A percentile compares a stretch with the other conserved stretches of the same genome.
Conservation (phyloP, 495 filamentous ascomycete species). For the Oleoguttula mirabilis region DNA sequence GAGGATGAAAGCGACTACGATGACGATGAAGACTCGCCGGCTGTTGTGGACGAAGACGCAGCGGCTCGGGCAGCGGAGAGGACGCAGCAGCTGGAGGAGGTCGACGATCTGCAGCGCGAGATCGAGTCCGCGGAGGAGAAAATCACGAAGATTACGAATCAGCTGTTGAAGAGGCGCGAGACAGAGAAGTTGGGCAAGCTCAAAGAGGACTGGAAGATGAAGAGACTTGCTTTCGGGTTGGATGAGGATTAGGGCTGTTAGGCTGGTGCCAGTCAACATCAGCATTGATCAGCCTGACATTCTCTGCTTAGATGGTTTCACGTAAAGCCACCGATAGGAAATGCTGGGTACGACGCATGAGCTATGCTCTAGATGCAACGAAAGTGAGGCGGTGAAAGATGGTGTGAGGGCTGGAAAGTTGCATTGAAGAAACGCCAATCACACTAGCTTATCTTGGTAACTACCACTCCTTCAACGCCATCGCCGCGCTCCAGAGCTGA, state of each 20-base stretch:
- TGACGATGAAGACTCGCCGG: slow-evolving; percentile 28
- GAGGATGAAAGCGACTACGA: slow-evolving; percentile 38
- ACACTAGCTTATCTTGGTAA: too few relatives aligned
- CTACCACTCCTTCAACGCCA: slow-evolving; percentile 10
- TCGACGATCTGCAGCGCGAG: slow-evolving; percentile 35
- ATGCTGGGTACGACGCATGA: too few relatives aligned
- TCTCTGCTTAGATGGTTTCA: too few relatives aligned
- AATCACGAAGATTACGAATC: slow-evolving; percentile 29
- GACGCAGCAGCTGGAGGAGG: slow-evolving; percentile 40
- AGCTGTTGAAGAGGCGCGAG: slow-evolving; percentile 42
- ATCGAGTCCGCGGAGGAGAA: slow-evolving; percentile 38
- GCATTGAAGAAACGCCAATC: too few relatives aligned
- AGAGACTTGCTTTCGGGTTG: slow-evolving; percentile 32
- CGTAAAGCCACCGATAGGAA: too few relatives aligned
- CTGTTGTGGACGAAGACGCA: slow-evolving; percentile 28
- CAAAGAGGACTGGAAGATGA: slow-evolving; percentile 45
- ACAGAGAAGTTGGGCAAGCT: slow-evolving; percentile 42
- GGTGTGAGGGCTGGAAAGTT: too few relatives aligned
- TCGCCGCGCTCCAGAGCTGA: slow-evolving; percentile 40
- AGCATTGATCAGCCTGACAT: too few relatives aligned
- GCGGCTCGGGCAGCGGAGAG: slow-evolving; percentile 35
- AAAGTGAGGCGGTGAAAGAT: too few relatives aligned
- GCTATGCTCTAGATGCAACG: too few relatives aligned
- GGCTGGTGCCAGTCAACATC: too few relatives aligned
- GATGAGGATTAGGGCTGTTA: slow-evolving; percentile 16